phyloP scores from a whole-genome alignment of 139 green algal genomes.

The Chlamydomonas asymmetrica region DNA sequence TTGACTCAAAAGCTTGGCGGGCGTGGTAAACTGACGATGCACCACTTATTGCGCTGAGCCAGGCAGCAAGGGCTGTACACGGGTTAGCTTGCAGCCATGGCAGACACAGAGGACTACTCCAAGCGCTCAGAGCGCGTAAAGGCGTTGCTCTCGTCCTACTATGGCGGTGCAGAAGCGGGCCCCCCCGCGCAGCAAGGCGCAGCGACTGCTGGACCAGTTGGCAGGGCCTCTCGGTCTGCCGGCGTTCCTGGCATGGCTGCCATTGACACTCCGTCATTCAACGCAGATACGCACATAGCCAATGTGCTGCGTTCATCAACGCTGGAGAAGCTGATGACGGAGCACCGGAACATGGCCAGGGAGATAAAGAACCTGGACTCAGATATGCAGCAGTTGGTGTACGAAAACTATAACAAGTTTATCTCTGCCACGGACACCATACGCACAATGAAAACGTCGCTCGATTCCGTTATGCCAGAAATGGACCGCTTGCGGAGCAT shows the following conservation, averaged over 20 bases:
- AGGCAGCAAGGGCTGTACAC: no score
- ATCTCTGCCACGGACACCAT: slow-evolving; percentile 97
- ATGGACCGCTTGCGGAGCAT: slow-evolving; percentile 56
- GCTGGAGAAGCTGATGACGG: slow-evolving; percentile 72
- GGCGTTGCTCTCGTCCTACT: slow-evolving; percentile 73
- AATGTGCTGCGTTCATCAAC: slow-evolving; percentile 54
- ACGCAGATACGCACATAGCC: slow-evolving; percentile 49
- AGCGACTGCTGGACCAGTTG: background rate
- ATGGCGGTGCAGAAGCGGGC: slow-evolving; percentile 40
- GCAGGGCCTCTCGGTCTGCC: background rate
- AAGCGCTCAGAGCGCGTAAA: slow-evolving; percentile 56
- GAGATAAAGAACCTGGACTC: slow-evolving; percentile 92
- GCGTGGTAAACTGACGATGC: no score
- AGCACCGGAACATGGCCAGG: slow-evolving; percentile 77
- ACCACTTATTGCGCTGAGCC: no score
- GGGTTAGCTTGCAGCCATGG: slow-evolving; percentile 7
- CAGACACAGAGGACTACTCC: slow-evolving; percentile 43
- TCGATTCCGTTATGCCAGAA: slow-evolving; percentile 71
- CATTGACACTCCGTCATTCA: slow-evolving; percentile 59
- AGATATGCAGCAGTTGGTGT: slow-evolving; percentile 97
- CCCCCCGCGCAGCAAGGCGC: background rate
- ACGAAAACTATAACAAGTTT: slow-evolving; percentile 99
- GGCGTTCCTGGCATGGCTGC: background rate
- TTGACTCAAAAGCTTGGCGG: no score
- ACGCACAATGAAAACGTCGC: slow-evolving; percentile 58